Percentiles rank a stretch among this genome's conserved stretches.
Evolutionary conservation across 371 early-diverging fungal genomes (phyloP).

Genomic region (Apophysomyces trapeziformis): DNA sequence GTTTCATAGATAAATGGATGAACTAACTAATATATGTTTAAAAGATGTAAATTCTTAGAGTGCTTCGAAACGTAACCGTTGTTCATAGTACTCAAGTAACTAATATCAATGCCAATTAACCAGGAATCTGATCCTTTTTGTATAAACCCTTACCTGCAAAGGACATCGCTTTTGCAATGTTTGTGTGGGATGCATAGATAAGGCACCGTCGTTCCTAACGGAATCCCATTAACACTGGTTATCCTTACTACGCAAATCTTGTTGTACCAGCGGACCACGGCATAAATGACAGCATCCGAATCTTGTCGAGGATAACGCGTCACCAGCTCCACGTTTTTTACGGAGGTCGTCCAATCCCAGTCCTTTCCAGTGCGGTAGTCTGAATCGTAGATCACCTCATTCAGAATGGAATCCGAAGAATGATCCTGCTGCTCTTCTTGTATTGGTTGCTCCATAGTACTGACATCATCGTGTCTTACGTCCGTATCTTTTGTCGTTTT

Average conservation of each 20-base stretch:
- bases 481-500: neutral
- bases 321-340: constrained; percentile 12
- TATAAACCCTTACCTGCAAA: constrained; percentile 12
- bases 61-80: constrained; percentile 3
- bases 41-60: neutral
- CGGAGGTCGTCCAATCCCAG: constrained; percentile 13
- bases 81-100: constrained; percentile 20
- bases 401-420: neutral
- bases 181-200: constrained; percentile 18
- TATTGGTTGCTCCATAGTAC: neutral
- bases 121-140: neutral
- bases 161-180: constrained; percentile 17
- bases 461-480: neutral
- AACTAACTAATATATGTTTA: too few relatives aligned
- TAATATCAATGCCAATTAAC: neutral
- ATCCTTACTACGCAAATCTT: neutral
- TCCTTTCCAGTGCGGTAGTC: constrained; percentile 10
- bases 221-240: neutral
- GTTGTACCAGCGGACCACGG: constrained; percentile 18
- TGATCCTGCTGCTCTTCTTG: neutral
- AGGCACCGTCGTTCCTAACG: constrained; percentile 13
- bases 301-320: constrained; percentile 5
- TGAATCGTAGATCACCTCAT: constrained; percentile 14
- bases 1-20: too few relatives aligned
- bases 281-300: constrained; percentile 13